Conservation (phyloP, 495 filamentous ascomycete species). For the Tuber calosporum region DNA sequence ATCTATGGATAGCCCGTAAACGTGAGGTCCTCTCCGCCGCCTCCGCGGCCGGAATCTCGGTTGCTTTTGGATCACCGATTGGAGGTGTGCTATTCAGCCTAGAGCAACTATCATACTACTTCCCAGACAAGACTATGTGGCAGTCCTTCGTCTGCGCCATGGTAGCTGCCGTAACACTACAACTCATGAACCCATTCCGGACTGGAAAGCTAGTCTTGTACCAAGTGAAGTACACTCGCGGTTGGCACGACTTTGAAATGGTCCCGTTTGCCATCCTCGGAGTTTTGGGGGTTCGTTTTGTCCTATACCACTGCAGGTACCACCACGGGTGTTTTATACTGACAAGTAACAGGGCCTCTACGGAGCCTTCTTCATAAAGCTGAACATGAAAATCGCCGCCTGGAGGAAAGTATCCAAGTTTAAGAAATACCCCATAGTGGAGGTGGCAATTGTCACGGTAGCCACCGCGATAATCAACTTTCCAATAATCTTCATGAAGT, state of each 20-base stretch:
- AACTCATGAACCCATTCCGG: slow-evolving; percentile 88
- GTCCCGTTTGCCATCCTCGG: slow-evolving; percentile 82
- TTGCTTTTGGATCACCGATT: slow-evolving; percentile 95
- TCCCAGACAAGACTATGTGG: slow-evolving; percentile 99
- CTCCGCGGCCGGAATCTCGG: slow-evolving; percentile 88
- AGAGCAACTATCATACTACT: slow-evolving; percentile 97
- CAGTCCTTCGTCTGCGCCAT: slow-evolving; percentile 98
- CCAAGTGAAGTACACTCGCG: slow-evolving; percentile 85
- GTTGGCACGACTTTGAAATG: slow-evolving; percentile 93
- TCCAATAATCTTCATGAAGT: slow-evolving; percentile 86
- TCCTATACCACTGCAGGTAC: neutral
- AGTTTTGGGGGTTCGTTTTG: slow-evolving; percentile 58
- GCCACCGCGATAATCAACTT: slow-evolving; percentile 86
- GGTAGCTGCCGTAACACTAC: slow-evolving; percentile 87
- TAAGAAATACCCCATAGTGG: slow-evolving; percentile 60
- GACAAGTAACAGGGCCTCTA: slow-evolving; percentile 58
- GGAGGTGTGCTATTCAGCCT: slow-evolving; percentile 88
- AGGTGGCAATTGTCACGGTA: slow-evolving; percentile 67
- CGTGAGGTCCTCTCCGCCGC: slow-evolving; percentile 92
- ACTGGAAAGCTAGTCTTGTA: slow-evolving; percentile 95
- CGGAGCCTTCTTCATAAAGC: slow-evolving; percentile 86
- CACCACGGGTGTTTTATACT: slow-evolving; percentile 20
- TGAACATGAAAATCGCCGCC: slow-evolving; percentile 78
- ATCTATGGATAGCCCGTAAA: slow-evolving; percentile 62
- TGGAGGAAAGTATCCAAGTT: slow-evolving; percentile 64